A percentile compares a stretch with the other conserved stretches of the same genome.
phyloP scores from a whole-genome alignment of 202 grass and related monocot species.

The Sporobolus alterniflorus region DNA sequence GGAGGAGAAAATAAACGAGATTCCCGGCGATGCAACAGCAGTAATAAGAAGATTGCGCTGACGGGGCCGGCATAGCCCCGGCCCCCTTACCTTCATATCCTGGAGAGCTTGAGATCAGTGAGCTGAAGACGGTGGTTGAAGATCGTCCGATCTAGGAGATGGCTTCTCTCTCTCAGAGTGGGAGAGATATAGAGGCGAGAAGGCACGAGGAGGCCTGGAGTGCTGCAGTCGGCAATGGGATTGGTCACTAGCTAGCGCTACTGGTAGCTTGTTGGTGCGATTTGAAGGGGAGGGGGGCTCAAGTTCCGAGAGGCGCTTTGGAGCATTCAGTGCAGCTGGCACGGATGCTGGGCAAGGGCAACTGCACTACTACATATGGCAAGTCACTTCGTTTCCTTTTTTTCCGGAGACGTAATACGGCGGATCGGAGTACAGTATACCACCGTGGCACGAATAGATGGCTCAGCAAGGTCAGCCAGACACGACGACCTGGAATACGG shows the following conservation, averaged over 20 bases:
- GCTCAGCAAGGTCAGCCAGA: too few relatives aligned
- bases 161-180: not conserved
- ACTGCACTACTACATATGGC: constrained; percentile 36
- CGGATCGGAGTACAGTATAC: too few relatives aligned
- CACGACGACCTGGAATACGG: too few relatives aligned
- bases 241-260: constrained; percentile 1
- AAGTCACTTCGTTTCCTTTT: constrained; percentile 36
- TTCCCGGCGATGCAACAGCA: not conserved
- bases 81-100: constrained; percentile 52
- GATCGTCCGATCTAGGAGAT: not conserved
- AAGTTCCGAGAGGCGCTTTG: constrained; percentile 43
- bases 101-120: not conserved
- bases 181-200: not conserved
- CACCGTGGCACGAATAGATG: not conserved
- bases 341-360: not conserved
- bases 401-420: not conserved
- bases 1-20: not conserved
- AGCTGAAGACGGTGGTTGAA: not conserved
- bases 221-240: constrained; percentile 31
- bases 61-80: not conserved
- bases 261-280: constrained; percentile 29
- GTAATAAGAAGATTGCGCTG: not conserved
- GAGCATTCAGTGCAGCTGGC: constrained; percentile 39
- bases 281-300: constrained; percentile 25
- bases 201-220: constrained; percentile 13